Conservation (phyloP, 2,329 filamentous ascomycete species). For the Blumeria graminis region DNA sequence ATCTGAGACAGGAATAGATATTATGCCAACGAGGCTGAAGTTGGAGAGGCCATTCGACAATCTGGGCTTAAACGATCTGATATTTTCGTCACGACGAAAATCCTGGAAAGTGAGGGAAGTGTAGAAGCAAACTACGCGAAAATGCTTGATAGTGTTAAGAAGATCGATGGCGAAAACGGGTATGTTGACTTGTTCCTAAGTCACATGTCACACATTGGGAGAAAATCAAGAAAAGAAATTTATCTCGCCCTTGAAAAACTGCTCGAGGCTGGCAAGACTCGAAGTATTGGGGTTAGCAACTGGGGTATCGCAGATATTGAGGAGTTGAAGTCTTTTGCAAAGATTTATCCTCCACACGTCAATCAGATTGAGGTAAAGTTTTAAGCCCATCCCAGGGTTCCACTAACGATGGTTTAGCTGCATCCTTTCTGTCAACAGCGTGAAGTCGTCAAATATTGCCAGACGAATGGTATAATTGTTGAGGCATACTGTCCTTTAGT, state of each 20-base stretch:
- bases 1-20: slow-evolving; percentile 20
- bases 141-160: slow-evolving; percentile 35
- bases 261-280: slow-evolving; percentile 31
- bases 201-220: slow-evolving; percentile 34
- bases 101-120: slow-evolving; percentile 27
- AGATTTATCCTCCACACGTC: slow-evolving; percentile 42
- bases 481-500: slow-evolving; percentile 30
- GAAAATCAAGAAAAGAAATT: slow-evolving; percentile 30
- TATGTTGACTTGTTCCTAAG: slow-evolving; percentile 52
- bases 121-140: slow-evolving; percentile 34
- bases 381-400: background rate
- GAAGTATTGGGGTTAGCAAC: slow-evolving; percentile 49
- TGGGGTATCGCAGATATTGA: slow-evolving; percentile 44
- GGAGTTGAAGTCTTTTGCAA: slow-evolving; percentile 40
- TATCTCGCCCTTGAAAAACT: slow-evolving; percentile 43
- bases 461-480: slow-evolving; percentile 24
- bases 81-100: slow-evolving; percentile 49
- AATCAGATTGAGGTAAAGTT: slow-evolving; percentile 44
- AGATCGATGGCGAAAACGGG: slow-evolving; percentile 29
- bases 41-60: slow-evolving; percentile 35
- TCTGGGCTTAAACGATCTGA: slow-evolving; percentile 31
- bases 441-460: slow-evolving; percentile 25
- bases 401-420: slow-evolving; percentile 28
- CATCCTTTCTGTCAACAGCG: slow-evolving; percentile 44
- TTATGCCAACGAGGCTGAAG: slow-evolving; percentile 44